These are phyloP conservation scores for Zizania latifolia DNA, from an alignment of 176 grass and related monocot species.

Conservation along the genomic window DNA sequence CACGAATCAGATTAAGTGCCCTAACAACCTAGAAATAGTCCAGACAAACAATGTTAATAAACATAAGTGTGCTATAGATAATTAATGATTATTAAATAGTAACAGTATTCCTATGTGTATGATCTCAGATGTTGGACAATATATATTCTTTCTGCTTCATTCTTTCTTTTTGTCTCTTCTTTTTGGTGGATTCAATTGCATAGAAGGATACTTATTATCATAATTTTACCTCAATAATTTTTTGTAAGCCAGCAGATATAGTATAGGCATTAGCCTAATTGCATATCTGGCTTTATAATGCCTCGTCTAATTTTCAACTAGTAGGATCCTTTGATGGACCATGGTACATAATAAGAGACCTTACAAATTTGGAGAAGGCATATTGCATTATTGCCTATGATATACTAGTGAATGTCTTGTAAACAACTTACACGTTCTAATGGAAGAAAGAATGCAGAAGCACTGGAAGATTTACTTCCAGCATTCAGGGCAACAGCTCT, in stretches of 20 bases:
- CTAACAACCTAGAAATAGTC: constrained; percentile 83
- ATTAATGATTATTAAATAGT: constrained; percentile 3
- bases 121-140: constrained; percentile 3
- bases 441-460: constrained; percentile 98
- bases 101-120: background rate
- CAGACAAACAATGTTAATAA: constrained; percentile 28
- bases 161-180: background rate
- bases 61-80: background rate
- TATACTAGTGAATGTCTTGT: background rate
- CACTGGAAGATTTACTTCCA: constrained; percentile 95
- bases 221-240: background rate
- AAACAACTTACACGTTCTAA: constrained; percentile 71
- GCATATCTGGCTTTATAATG: background rate
- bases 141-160: background rate
- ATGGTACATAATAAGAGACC: background rate
- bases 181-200: background rate
- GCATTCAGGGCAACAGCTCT: constrained; percentile 99
- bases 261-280: background rate
- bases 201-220: background rate
- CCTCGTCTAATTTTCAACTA: background rate
- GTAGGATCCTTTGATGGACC: background rate
- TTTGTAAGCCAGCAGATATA: background rate
- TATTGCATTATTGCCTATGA: background rate
- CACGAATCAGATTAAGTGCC: constrained; percentile 76
- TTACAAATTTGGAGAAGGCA: background rate